Percentiles rank a stretch among this genome's conserved stretches.
phyloP scores from a whole-genome alignment of 2,329 filamentous ascomycete genomes.

The Ceratocystis variospora region DNA sequence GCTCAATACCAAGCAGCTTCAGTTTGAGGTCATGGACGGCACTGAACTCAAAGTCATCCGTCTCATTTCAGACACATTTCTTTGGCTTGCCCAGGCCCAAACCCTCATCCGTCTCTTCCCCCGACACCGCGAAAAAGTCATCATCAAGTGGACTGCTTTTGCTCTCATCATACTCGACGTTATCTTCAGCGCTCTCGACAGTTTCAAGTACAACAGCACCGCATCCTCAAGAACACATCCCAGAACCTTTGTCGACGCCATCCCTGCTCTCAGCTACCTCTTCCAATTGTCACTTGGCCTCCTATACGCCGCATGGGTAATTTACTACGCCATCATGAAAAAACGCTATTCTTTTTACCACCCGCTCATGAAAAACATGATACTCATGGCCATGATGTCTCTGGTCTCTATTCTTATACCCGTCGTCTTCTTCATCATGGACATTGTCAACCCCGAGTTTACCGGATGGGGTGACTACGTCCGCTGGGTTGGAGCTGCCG shows the following conservation, averaged over 20 bases:
- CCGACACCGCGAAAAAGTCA: constrained; percentile 89
- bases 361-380: constrained; percentile 78
- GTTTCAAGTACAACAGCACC: constrained; percentile 51
- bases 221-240: constrained; percentile 42
- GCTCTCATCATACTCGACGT: constrained; percentile 82
- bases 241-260: constrained; percentile 69
- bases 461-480: constrained; percentile 93
- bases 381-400: constrained; percentile 64
- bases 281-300: constrained; percentile 79
- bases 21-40: constrained; percentile 66
- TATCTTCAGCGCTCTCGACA: constrained; percentile 82
- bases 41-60: constrained; percentile 79
- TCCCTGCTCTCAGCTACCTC: constrained; percentile 80
- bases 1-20: constrained; percentile 65
- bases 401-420: constrained; percentile 73
- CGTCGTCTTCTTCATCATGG: constrained; percentile 83
- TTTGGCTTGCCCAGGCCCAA: constrained; percentile 96
- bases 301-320: constrained; percentile 83
- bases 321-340: constrained; percentile 88
- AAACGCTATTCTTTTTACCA: constrained; percentile 85
- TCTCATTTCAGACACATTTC: constrained; percentile 86
- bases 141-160: constrained; percentile 98
- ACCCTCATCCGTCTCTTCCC: constrained; percentile 92
- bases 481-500: constrained; percentile 87
- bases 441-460: constrained; percentile 73